phyloP scores from a whole-genome alignment of 495 filamentous ascomycete genomes.

The Talaromyces nanjingensis region DNA sequence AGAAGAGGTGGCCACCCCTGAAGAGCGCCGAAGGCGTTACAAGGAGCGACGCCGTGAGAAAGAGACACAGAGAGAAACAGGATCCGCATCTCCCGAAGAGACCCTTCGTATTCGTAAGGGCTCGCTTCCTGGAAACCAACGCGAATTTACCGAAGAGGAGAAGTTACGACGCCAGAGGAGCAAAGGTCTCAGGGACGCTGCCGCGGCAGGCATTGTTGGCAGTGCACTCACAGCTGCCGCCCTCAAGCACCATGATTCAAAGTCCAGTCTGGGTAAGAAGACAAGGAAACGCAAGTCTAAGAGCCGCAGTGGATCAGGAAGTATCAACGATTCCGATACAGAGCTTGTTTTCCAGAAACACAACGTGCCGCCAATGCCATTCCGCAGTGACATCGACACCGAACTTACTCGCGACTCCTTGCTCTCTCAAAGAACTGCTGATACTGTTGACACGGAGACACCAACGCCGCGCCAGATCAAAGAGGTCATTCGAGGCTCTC shows the following conservation, averaged over 20 bases:
- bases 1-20: slow-evolving; percentile 33
- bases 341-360: slow-evolving; percentile 56
- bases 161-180: slow-evolving; percentile 50
- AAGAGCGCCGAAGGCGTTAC: slow-evolving; percentile 35
- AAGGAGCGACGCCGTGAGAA: slow-evolving; percentile 38
- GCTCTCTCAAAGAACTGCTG: slow-evolving; percentile 70
- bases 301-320: slow-evolving; percentile 48
- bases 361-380: slow-evolving; percentile 71
- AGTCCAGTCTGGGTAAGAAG: slow-evolving; percentile 46
- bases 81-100: slow-evolving; percentile 31
- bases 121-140: slow-evolving; percentile 29
- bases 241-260: slow-evolving; percentile 58
- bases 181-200: slow-evolving; percentile 52
- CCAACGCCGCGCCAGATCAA: slow-evolving; percentile 41
- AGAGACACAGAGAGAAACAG: slow-evolving; percentile 29
- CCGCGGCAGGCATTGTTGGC: slow-evolving; percentile 46
- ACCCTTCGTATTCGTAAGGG: slow-evolving; percentile 37
- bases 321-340: slow-evolving; percentile 51
- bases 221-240: slow-evolving; percentile 57
- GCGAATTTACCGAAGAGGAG: slow-evolving; percentile 40
- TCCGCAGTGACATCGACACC: slow-evolving; percentile 77
- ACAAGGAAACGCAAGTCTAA: slow-evolving; percentile 42
- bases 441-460: slow-evolving; percentile 55
- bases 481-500: slow-evolving; percentile 49
- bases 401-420: slow-evolving; percentile 87